Evolutionary conservation across 2,329 filamentous ascomycete genomes (phyloP), one percentile per base, ranked within the genome.

Genomic region (Parascedosporium putredinis): DNA sequence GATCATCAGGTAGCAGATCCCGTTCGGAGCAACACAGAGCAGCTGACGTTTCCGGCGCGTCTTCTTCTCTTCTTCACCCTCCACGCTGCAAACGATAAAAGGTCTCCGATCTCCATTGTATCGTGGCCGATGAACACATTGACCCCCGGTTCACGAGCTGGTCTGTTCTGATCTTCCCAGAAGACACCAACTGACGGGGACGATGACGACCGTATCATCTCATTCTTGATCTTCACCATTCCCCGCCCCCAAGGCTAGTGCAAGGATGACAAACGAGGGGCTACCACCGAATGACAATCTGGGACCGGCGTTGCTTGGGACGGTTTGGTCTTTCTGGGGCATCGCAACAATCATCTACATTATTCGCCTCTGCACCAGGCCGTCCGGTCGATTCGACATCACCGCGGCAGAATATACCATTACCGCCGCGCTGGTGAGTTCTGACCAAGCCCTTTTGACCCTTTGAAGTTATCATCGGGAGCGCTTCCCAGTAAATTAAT

Each of bases 401-500:
- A 46, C 44, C n/a, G 14, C 44, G 3, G 44, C 44, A 20, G 44
- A 46, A n/a, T 46, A 46, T 33, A 46, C 44, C 4, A 33, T 46
- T 9, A 46, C 44, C 8, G 44, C 27, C 9, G 24, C 44, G 16
- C 44, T 46, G 16, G 44, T 46, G 27, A 31, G 44, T 23, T 5
- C 8, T 14, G n/a, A 16, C 23, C 6, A n/a, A 27, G 4, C 22
- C 22, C 23, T 16, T 4, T 14, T 45, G 27, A 31, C 12, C 27
- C 27, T 7, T 31, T 31, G 27, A 12, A 31, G 27, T 20, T 29
- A 23, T 12, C 20, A 18, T 29, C 12, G 22, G 8, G 27, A 25
- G 5, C 23, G 2, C 27, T 25, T 1, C 14, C 22, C 42, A 6
- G 22, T n/a, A 25, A 7, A 45, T 20, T 18, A 14, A 20, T 45